Evolutionary conservation across 208 protist species (phyloP).

Genomic region (Leishmania gerbilli): DNA sequence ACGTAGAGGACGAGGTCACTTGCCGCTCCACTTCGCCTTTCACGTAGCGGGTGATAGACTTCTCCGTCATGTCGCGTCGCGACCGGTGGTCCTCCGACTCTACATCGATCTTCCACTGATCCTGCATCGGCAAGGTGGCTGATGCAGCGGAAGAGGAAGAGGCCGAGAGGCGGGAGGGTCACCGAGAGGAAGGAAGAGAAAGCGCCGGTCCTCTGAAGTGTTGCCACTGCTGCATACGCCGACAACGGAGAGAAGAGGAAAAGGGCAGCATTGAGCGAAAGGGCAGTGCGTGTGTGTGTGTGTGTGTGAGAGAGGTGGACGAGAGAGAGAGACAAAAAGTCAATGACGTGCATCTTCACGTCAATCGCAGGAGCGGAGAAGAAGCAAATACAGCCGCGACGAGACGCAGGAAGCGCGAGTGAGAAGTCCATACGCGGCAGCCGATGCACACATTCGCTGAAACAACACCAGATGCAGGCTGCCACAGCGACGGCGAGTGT

Average conservation of each 20-base stretch:
- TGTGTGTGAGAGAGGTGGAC: not conserved
- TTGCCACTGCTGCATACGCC: not conserved
- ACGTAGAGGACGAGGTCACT: slow-evolving; percentile 59
- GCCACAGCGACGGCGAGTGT: not conserved
- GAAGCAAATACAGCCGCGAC: not conserved
- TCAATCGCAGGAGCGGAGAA: not conserved
- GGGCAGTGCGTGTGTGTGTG: not conserved
- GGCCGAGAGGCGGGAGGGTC: not conserved
- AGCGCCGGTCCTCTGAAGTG: not conserved
- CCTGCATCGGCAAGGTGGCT: slow-evolving; percentile 7
- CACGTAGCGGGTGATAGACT: slow-evolving; percentile 47
- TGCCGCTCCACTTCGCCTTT: slow-evolving; percentile 48
- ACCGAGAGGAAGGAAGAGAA: not conserved
- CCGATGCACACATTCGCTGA: not conserved
- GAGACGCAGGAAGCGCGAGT: not conserved
- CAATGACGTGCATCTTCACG: not conserved
- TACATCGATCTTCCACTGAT: slow-evolving; percentile 33
- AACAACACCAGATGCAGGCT: not conserved
- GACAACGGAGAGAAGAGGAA: not conserved
- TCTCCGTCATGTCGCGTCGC: slow-evolving; percentile 53
- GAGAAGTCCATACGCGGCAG: not conserved
- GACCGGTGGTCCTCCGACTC: slow-evolving; percentile 53
- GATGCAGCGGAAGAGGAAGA: not conserved
- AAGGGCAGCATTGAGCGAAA: not conserved
- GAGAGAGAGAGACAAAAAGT: not conserved